A percentile compares a stretch with the other conserved stretches of the same genome.
These are phyloP conservation scores for Geranium rotundifolium DNA, from an alignment of 345 rosid genomes.

Conservation along the genomic window DNA sequence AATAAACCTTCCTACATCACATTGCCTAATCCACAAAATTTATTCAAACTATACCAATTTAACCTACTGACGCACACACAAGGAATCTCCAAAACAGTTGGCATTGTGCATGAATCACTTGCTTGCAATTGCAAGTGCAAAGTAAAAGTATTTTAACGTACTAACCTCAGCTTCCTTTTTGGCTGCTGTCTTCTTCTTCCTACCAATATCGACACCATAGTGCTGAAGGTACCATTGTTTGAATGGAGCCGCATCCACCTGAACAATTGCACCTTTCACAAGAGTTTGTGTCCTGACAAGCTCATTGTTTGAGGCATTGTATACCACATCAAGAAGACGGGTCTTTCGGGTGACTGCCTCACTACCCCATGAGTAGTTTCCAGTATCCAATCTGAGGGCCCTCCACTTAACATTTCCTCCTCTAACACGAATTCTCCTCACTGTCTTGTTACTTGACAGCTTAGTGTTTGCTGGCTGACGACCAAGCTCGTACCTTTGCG, in stretches of 20 bases:
- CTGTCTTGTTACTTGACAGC: conserved; percentile 46
- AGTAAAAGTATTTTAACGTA: too few relatives aligned
- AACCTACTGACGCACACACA: too few relatives aligned
- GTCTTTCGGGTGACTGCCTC: conserved; percentile 47
- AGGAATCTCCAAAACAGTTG: too few relatives aligned
- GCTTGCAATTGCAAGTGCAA: too few relatives aligned
- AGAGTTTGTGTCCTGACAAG: conserved; percentile 49
- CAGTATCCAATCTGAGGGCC: conserved; percentile 43
- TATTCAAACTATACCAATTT: too few relatives aligned
- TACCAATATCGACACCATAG: conserved; percentile 37
- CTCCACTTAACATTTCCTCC: conserved; percentile 60
- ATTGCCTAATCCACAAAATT: too few relatives aligned
- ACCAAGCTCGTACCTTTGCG: conserved; percentile 34
- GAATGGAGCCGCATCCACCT: conserved; percentile 44
- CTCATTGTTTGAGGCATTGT: conserved; percentile 49
- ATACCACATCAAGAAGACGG: conserved; percentile 45
- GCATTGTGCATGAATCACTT: too few relatives aligned
- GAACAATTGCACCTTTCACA: conserved; percentile 47
- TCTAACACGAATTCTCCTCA: conserved; percentile 38
- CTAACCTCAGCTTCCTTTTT: conserved; percentile 41
- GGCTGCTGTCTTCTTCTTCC: conserved; percentile 37
- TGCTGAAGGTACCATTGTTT: conserved; percentile 50
- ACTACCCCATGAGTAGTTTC: conserved; percentile 52
- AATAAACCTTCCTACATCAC: too few relatives aligned
- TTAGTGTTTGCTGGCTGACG: conserved; percentile 43